These are phyloP conservation scores for Melanomma pulvis-pyrius DNA, from an alignment of 495 filamentous ascomycete species.

Conservation along the genomic window DNA sequence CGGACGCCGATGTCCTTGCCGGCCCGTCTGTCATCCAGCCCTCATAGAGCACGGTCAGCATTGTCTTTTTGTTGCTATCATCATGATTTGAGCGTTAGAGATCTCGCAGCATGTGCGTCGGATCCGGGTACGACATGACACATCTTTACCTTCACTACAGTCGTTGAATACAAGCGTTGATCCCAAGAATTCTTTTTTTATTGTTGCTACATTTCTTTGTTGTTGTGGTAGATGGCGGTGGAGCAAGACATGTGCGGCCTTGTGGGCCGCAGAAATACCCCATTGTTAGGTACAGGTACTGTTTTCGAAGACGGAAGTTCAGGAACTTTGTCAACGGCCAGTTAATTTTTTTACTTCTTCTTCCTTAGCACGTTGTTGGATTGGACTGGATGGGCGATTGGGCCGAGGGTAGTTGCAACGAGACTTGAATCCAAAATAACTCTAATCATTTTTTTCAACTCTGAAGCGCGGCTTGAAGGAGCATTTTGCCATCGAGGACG, in stretches of 20 bases:
- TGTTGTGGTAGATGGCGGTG: background rate
- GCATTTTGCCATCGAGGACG: too few species aligned
- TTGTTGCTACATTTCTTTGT: background rate
- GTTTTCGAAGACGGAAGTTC: background rate
- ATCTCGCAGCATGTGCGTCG: slow-evolving; percentile 10
- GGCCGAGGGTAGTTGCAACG: background rate
- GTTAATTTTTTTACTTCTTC: background rate
- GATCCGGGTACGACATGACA: slow-evolving; percentile 3
- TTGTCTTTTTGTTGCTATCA: slow-evolving; percentile 4
- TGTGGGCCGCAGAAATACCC: slow-evolving; percentile 1
- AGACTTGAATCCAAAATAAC: background rate
- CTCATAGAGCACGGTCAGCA: slow-evolving; percentile 22
- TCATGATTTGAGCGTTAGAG: slow-evolving; percentile 25
- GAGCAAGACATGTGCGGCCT: background rate
- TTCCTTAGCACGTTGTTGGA: background rate
- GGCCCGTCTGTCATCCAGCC: slow-evolving; percentile 35
- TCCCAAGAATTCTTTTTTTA: slow-evolving; percentile 32
- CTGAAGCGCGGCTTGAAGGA: too few species aligned
- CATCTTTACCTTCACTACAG: slow-evolving; percentile 32
- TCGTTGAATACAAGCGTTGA: slow-evolving; percentile 39
- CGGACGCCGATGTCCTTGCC: slow-evolving; percentile 35
- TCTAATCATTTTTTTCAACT: background rate
- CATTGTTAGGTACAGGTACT: background rate
- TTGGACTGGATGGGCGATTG: background rate
- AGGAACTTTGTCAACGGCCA: background rate